Percentiles rank a stretch among this genome's conserved stretches.
phyloP scores from a whole-genome alignment of 176 grass and related monocot genomes.

The Carex kokanica region DNA sequence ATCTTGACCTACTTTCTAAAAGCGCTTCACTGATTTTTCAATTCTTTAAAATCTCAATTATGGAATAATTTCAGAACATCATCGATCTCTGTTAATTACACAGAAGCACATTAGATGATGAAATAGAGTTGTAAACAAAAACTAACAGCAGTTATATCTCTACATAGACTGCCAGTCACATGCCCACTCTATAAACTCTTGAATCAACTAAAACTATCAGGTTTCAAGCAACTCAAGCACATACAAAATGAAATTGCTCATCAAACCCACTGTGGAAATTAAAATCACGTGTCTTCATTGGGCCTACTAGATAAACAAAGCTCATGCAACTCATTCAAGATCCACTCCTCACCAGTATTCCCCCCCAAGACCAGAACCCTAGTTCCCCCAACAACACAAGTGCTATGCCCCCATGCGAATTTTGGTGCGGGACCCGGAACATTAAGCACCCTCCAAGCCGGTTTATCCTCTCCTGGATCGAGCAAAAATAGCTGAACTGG shows the following conservation, averaged over 20 bases:
- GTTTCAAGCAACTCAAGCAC: background rate
- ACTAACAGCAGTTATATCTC: too few relatives aligned
- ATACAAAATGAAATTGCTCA: background rate
- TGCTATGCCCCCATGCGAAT: slow-evolving; percentile 96
- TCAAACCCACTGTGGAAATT: background rate
- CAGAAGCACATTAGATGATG: too few relatives aligned
- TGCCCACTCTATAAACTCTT: background rate
- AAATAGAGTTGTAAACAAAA: too few relatives aligned
- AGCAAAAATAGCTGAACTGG: slow-evolving; percentile 69
- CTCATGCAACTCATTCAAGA: slow-evolving; percentile 96
- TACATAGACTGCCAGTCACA: too few relatives aligned
- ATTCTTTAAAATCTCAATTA: too few relatives aligned
- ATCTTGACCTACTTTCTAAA: too few relatives aligned
- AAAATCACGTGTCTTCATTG: slow-evolving; percentile 40
- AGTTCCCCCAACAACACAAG: slow-evolving; percentile 87
- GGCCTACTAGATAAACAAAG: slow-evolving; percentile 77
- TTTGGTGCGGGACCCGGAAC: slow-evolving; percentile 74
- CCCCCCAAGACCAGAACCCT: slow-evolving; percentile 77
- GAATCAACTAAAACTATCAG: background rate
- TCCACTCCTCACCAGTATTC: slow-evolving; percentile 89
- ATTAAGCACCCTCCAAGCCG: slow-evolving; percentile 69
- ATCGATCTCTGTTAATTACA: too few relatives aligned
- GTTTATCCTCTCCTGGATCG: slow-evolving; percentile 72
- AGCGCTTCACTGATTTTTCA: too few relatives aligned
- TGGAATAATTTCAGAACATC: too few relatives aligned